phyloP scores from a whole-genome alignment of 192 early-diverging fungal genomes.

The Coemansia sp. region DNA sequence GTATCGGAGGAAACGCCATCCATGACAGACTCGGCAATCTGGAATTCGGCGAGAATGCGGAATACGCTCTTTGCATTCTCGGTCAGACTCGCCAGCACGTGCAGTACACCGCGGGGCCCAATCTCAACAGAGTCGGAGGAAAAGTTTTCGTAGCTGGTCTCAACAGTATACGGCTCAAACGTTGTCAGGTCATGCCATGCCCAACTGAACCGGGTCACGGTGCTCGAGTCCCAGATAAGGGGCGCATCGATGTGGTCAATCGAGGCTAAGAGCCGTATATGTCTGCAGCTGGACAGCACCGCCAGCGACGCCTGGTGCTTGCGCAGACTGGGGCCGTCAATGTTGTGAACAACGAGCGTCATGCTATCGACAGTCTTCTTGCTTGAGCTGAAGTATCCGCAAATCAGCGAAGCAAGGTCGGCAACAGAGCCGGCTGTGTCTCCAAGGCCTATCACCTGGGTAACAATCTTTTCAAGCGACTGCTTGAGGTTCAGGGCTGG shows the following conservation, averaged over 20 bases:
- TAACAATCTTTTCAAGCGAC: constrained; percentile 65
- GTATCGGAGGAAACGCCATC: constrained; percentile 20
- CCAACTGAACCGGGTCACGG: constrained; percentile 72
- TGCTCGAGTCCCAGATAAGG: constrained; percentile 82
- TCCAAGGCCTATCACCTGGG: constrained; percentile 31
- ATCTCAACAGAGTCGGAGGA: constrained; percentile 59
- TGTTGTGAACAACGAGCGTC: constrained; percentile 83
- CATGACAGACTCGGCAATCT: constrained; percentile 59
- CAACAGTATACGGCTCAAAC: constrained; percentile 74
- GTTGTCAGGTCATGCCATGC: constrained; percentile 92
- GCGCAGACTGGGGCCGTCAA: constrained; percentile 80
- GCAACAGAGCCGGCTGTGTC: constrained; percentile 53
- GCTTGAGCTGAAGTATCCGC: constrained; percentile 60
- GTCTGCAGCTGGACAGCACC: constrained; percentile 63
- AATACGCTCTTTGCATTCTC: constrained; percentile 84
- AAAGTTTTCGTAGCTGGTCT: constrained; percentile 83
- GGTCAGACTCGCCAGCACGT: constrained; percentile 82
- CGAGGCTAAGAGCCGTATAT: constrained; percentile 78
- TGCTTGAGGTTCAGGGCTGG: constrained; percentile 73
- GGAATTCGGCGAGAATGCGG: constrained; percentile 79
- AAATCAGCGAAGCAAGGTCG: constrained; percentile 69
- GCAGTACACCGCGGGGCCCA: constrained; percentile 68
- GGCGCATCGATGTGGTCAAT: constrained; percentile 91
- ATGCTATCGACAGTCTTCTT: constrained; percentile 56
- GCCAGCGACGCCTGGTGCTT: constrained; percentile 70